phyloP scores from a whole-genome alignment of 139 green algal species.

The Coelastrella sp. region DNA sequence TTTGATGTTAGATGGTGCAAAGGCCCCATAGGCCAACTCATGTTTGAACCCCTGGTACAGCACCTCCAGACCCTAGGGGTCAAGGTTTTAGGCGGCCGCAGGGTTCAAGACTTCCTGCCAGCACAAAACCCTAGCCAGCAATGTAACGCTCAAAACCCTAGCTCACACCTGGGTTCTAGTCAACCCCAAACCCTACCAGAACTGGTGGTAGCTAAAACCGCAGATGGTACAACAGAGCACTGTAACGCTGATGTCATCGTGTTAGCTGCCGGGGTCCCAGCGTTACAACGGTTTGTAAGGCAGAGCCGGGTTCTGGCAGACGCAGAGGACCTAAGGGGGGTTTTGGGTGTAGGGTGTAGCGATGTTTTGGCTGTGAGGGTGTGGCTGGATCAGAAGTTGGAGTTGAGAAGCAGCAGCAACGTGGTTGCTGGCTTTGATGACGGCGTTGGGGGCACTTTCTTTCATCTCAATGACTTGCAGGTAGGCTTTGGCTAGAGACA shows the following conservation, averaged over 20 bases:
- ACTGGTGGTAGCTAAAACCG: constrained; percentile 9
- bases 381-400: constrained; percentile 79
- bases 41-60: constrained; percentile 74
- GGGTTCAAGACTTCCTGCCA: constrained; percentile 34
- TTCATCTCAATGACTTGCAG: constrained; percentile 82
- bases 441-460: constrained; percentile 81
- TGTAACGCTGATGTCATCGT: constrained; percentile 83
- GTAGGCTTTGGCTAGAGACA: neutral
- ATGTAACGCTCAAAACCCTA: neutral
- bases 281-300: constrained; percentile 80
- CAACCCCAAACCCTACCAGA: neutral
- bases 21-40: constrained; percentile 50
- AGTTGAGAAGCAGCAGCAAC: constrained; percentile 78
- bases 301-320: constrained; percentile 39
- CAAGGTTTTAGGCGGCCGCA: constrained; percentile 29
- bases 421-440: constrained; percentile 85
- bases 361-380: constrained; percentile 81
- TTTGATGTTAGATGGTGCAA: constrained; percentile 81
- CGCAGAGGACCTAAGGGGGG: constrained; percentile 17
- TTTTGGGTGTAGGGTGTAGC: constrained; percentile 7
- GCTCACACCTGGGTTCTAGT: neutral
- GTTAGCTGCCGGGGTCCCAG: constrained; percentile 83
- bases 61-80: constrained; percentile 46
- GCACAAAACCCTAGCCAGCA: neutral
- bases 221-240: neutral